Conservation (phyloP, 1,284 basidiomycete genomes). For the Sporisorium iseilematis-ciliati region DNA sequence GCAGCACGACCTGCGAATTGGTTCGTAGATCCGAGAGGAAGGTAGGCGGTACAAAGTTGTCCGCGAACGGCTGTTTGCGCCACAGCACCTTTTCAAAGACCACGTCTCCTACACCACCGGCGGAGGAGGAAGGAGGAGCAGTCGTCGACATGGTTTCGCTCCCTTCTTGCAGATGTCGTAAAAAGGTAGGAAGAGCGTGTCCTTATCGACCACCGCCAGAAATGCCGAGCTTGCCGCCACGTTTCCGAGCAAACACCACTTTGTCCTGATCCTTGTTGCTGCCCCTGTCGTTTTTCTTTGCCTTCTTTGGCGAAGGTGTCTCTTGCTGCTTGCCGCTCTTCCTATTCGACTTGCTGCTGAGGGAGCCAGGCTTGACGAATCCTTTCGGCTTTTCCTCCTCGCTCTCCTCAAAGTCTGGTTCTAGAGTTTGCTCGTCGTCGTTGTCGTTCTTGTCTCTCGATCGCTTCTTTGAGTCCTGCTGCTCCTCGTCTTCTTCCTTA, state of each 20-base stretch:
- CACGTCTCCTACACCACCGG: neutral
- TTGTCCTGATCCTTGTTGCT: slow-evolving; percentile 34
- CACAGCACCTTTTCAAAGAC: slow-evolving; percentile 92
- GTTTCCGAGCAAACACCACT: slow-evolving; percentile 44
- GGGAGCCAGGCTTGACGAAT: slow-evolving; percentile 37
- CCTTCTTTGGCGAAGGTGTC: slow-evolving; percentile 9
- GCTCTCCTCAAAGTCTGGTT: slow-evolving; percentile 27
- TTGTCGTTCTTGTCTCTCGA: neutral
- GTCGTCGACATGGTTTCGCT: neutral
- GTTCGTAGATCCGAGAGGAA: slow-evolving; percentile 80
- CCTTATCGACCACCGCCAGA: slow-evolving; percentile 32
- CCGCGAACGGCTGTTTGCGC: slow-evolving; percentile 81
- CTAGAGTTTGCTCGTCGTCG: neutral
- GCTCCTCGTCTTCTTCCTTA: slow-evolving; percentile 9
- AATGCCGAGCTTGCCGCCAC: slow-evolving; percentile 36
- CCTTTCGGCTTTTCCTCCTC: slow-evolving; percentile 1
- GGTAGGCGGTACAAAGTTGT: slow-evolving; percentile 84
- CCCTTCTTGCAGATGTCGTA: neutral
- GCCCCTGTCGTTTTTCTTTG: slow-evolving; percentile 4
- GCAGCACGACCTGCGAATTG: slow-evolving; percentile 51
- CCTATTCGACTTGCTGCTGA: slow-evolving; percentile 5
- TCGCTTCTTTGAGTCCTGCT: slow-evolving; percentile 7
- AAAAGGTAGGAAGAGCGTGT: too few relatives aligned
- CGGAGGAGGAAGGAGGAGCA: too few relatives aligned
- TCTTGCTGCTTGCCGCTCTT: neutral